These are phyloP conservation scores for Botrytis paeoniae DNA, from an alignment of 2,329 filamentous ascomycete species.

Conservation along the genomic window DNA sequence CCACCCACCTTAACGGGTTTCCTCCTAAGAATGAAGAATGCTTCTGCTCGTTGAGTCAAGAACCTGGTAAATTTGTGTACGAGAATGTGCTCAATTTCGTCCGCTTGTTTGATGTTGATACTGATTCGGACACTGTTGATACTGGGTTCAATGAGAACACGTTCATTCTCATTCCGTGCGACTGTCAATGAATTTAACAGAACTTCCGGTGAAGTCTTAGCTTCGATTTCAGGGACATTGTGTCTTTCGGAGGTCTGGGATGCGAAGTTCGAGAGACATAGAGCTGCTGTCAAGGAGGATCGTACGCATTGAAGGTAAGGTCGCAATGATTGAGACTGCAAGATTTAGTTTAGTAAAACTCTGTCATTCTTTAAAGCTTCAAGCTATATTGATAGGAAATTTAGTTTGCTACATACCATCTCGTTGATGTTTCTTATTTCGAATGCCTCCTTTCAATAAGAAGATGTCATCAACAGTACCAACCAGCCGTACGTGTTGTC, in stretches of 20 bases:
- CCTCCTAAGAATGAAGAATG: slow-evolving; percentile 92
- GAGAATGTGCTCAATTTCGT: slow-evolving; percentile 96
- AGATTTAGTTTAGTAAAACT: not conserved
- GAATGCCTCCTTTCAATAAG: slow-evolving; percentile 8
- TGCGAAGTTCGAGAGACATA: slow-evolving; percentile 94
- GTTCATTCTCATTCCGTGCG: slow-evolving; percentile 94
- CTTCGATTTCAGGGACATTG: slow-evolving; percentile 97
- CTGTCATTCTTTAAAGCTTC: not conserved
- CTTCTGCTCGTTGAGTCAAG: slow-evolving; percentile 91
- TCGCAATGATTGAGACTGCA: slow-evolving; percentile 88
- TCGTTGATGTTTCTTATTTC: slow-evolving; percentile 14
- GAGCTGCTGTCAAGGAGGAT: slow-evolving; percentile 87
- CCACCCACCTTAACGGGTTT: slow-evolving; percentile 82
- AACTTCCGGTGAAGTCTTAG: slow-evolving; percentile 87
- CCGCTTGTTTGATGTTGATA: slow-evolving; percentile 99
- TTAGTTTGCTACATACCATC: slow-evolving; percentile 19
- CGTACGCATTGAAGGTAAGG: slow-evolving; percentile 96
- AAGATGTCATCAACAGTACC: slow-evolving; percentile 18
- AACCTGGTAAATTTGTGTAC: slow-evolving; percentile 99
- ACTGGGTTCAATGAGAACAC: slow-evolving; percentile 91
- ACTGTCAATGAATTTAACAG: slow-evolving; percentile 87
- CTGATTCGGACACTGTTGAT: slow-evolving; percentile 96
- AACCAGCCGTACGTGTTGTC: slow-evolving; percentile 22
- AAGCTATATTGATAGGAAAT: not conserved
- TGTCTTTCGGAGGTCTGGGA: slow-evolving; percentile 95